Base-by-base conservation (phyloP, 2,329 filamentous ascomycete species). In the Fusarium sp. region DNA sequence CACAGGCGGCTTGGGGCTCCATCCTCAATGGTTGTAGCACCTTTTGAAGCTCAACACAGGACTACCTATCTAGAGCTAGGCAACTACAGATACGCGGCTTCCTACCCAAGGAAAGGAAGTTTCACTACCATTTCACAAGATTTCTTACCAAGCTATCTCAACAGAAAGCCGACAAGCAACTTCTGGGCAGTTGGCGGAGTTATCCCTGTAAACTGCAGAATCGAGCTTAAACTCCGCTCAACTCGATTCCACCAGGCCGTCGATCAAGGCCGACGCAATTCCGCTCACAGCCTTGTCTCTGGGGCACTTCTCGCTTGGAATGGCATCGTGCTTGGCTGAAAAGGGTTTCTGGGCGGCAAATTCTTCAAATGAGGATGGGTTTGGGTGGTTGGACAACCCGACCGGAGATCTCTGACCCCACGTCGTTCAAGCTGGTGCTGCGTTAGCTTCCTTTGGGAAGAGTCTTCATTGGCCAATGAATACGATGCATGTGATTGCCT, bases 71-170 rank as follows among this genome's bases (percentile, higher is more conserved):
- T 1, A 4, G 25, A 13, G 16, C 14, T n/a, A 4, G 3, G 6
- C 18, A 29, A 14, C 6, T n/a, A n/a, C 6, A 29, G 4, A 5
- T 3, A n/a, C 8, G 2, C 10, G 6, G 6, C 4, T 4, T 9
- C 11, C 20, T 0, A 5, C 18, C 0, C 11, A n/a, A 20, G 1
- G 20, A 14, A 31, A 6, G 5, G 4, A n/a, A 6, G 6, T 4
- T 31, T 20, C 6, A 3, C 27, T 31, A 5, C 20, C 6, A 9
- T 45, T 14, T 45, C 22, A n/a, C n/a, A n/a, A n/a, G n/a, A 25
- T 47, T 47, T 18, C 1, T 11, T 20, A 9, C 11, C 11, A 2
- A 2, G 8, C 20, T 7, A n/a, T 18, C 6, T 10, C 5, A 3
- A 18, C 42, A 27, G 22, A 10, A 47, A 47, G 2, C 7, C 27